Base-by-base conservation (phyloP, 441 rosid genomes). In the Jatropha podagrica region DNA sequence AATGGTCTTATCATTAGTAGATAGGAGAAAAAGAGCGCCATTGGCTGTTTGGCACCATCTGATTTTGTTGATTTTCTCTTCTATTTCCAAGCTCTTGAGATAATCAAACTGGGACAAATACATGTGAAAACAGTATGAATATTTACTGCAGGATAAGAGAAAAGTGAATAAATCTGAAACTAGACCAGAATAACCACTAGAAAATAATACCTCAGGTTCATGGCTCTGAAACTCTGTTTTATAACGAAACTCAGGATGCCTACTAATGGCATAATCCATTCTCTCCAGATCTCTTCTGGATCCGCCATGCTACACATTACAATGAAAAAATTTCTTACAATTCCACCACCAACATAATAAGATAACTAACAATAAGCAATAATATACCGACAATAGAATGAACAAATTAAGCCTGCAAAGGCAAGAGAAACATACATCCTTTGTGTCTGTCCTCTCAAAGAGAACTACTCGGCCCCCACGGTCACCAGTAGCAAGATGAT, bases 171-270 rank as follows among this genome's bases (percentile, higher is more conserved):
- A 44, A 74, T 74, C 61, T 42, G 60, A 72, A 75, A 79, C 55
- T 5, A 76, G 49, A 67, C 17, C 54, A 56, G 61, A 73, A 55
- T 27, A 27, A 74, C 37, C 72, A 68, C 3, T 48, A 51, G 68
- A 62, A 78, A 72, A 56, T 68, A 69, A 75, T 77, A 92, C 98
- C 99, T 95, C 99, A 20, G 98, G 98, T 76, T 95, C 99, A 78
- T 91, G 99, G 88, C 98, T 95, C 82, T 95, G 99, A 83, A 95
- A 93, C 81, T 95, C 99, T 59, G 99, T 95, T 85, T 93, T 95
- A 79, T 94, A 94, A 17, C 97, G 95, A 73, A 93, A 95, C 85
- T 95, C 99, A 0, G 98, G 98, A 66, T 91, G 99, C 85, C 89
- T 86, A 77, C 65, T 83, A 54, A 88, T 58, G 65, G 90, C 74